Conservation (phyloP, 331 rosid species). For the Arachis monticola region DNA sequence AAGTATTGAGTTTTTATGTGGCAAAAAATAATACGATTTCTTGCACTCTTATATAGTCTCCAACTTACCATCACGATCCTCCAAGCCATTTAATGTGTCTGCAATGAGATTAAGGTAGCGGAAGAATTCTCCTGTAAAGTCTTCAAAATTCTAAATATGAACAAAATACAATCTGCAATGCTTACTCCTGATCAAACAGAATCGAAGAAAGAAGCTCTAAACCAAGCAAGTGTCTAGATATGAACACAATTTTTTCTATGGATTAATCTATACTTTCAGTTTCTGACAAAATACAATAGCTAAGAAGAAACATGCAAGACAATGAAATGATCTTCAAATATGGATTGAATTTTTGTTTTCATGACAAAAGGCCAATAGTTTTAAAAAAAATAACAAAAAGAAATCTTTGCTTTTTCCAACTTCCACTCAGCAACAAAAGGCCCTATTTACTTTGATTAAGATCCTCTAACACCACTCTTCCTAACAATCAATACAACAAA, state of each 20-base stretch:
- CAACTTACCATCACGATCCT: too few species aligned
- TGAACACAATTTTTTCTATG: conserved; percentile 29
- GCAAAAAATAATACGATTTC: too few species aligned
- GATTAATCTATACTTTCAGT: conserved; percentile 1
- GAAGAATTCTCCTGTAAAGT: conserved; percentile 86
- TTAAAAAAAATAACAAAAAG: neutral
- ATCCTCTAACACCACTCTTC: too few species aligned
- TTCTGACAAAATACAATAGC: neutral
- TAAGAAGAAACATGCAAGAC: neutral
- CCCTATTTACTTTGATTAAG: neutral
- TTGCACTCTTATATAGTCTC: too few species aligned
- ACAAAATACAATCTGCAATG: conserved; percentile 73
- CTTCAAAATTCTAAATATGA: conserved; percentile 58
- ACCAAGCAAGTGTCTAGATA: conserved; percentile 40
- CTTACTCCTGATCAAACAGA: conserved; percentile 60
- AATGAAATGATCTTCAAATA: conserved; percentile 10
- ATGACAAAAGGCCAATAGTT: neutral
- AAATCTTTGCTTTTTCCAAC: conserved; percentile 20
- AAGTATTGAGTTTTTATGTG: neutral
- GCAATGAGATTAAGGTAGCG: conserved; percentile 68
- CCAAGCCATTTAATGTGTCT: conserved; percentile 63
- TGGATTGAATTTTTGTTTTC: conserved; percentile 1
- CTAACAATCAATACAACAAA: too few species aligned
- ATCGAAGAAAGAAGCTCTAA: conserved; percentile 50
- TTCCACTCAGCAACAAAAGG: conserved; percentile 34